Evolutionary conservation across 2,329 filamentous ascomycete species (phyloP).

Genomic region (Orbilia brochopaga): DNA sequence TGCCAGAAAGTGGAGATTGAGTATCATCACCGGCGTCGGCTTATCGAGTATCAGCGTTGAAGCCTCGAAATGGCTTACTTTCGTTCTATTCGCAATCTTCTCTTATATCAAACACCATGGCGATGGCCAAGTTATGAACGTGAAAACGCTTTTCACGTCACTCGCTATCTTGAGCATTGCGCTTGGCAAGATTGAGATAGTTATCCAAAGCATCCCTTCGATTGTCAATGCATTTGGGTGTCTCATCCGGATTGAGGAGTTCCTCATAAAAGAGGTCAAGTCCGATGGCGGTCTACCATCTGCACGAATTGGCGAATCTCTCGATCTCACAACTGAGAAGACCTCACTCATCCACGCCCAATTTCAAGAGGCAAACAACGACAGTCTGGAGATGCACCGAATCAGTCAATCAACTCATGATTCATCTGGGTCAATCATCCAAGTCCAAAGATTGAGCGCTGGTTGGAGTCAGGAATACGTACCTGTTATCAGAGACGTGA

Average conservation of each 20-base stretch:
- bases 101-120: slow-evolving; percentile 25
- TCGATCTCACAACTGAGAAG: not conserved
- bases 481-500: slow-evolving; percentile 1
- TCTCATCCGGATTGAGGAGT: slow-evolving; percentile 40
- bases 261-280: slow-evolving; percentile 36
- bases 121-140: slow-evolving; percentile 27
- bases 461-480: slow-evolving; percentile 3
- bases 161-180: slow-evolving; percentile 42
- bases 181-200: slow-evolving; percentile 25
- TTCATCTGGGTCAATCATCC: slow-evolving; percentile 1
- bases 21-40: slow-evolving; percentile 17
- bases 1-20: slow-evolving; percentile 24
- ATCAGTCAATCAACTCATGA: not conserved
- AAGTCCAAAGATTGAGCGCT: slow-evolving; percentile 1
- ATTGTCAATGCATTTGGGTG: slow-evolving; percentile 41
- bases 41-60: slow-evolving; percentile 34
- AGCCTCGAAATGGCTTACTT: slow-evolving; percentile 49
- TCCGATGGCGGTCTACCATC: slow-evolving; percentile 12
- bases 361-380: not conserved
- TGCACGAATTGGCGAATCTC: not conserved
- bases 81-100: slow-evolving; percentile 37
- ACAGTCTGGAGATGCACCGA: not conserved
- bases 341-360: not conserved
- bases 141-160: slow-evolving; percentile 43
- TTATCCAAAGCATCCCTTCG: slow-evolving; percentile 36